Evolutionary conservation across 805 yeast species (phyloP), one percentile per base, ranked within the genome.

Genomic region (Yamadazyma kitorensis): DNA sequence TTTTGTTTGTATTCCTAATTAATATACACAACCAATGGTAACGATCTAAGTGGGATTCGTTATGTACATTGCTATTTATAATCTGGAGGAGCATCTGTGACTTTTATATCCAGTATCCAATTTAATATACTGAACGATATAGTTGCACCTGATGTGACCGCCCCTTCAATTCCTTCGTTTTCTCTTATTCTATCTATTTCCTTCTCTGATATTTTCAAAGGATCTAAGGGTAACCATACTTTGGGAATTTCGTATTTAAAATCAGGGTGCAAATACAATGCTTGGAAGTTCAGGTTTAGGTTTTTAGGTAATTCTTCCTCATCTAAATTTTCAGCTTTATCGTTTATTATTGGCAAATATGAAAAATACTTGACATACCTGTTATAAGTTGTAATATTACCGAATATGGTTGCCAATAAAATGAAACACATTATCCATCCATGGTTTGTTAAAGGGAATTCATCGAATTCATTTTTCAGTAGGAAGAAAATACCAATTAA

Each of bases 401-500:
- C 74, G 21, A 75, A 67, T 4, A 79, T 57, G 0, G 95, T 86
- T 2, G 59, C 42, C 2, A 75, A 41, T 20, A 84, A 54, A 0
- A 78, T 57, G 2, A 71, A 26, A 2, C 76, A 51, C 77, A 82
- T 81, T 6, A 74, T 41, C 31, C 72, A 61, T 4, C 76, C 79
- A 32, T 74, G 82, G 16, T 56, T 57, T 35, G 51, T 68, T 61
- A 68, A 72, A 27, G 55, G 65, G 39, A 59, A 70, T 33, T 49
- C 52, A 22, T 68, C 78, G 5, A 59, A 34, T n/a, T 61, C 60
- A 47, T 80, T 70, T 34, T 68, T 64, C 41, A 81, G 80, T 11
- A 84, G 56, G 26, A 85, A 73, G 46, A 86, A 80, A 7, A 86
- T 60, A 0, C 96, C 97, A 26, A 85, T 70, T 47, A 88, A 57